A percentile compares a stretch with the other conserved stretches of the same genome.
Conservation (phyloP, 1,284 basidiomycete species). For the Mycosarcoma mackinlayi region DNA sequence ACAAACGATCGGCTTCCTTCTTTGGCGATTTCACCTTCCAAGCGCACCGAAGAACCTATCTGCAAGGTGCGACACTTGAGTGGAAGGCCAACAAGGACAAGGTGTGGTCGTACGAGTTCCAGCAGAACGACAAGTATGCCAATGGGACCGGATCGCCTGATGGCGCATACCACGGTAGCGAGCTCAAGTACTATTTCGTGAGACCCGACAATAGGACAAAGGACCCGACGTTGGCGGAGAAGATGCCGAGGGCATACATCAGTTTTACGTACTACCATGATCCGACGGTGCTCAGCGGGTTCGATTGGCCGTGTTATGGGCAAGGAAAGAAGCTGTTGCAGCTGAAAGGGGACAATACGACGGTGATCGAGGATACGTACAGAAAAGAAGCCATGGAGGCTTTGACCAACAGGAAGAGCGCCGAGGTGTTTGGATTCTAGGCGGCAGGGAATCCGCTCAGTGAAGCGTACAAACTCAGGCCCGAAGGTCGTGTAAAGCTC, state of each 20-base stretch:
- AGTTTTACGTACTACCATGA: conserved; percentile 36
- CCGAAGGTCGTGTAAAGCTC: too few relatives aligned
- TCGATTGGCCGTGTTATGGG: conserved; percentile 30
- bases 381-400: conserved; percentile 43
- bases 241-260: conserved; percentile 33
- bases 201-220: conserved; percentile 23
- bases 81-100: conserved; percentile 24
- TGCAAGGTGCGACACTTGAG: conserved; percentile 1
- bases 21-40: conserved; percentile 46
- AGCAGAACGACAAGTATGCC: conserved; percentile 35
- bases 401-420: conserved; percentile 18
- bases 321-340: conserved; percentile 22
- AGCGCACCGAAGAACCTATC: conserved; percentile 28
- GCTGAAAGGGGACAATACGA: conserved; percentile 41
- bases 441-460: background rate
- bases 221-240: conserved; percentile 22
- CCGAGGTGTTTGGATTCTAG: conserved; percentile 34
- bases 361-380: conserved; percentile 32
- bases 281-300: conserved; percentile 19
- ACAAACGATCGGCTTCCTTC: conserved; percentile 28
- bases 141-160: conserved; percentile 21
- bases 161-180: conserved; percentile 29
- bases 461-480: too few relatives aligned
- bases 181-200: conserved; percentile 35
- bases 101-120: conserved; percentile 29